Evolutionary conservation across 306 rosid species (phyloP).

Genomic region (Pyrus bretschneideri): DNA sequence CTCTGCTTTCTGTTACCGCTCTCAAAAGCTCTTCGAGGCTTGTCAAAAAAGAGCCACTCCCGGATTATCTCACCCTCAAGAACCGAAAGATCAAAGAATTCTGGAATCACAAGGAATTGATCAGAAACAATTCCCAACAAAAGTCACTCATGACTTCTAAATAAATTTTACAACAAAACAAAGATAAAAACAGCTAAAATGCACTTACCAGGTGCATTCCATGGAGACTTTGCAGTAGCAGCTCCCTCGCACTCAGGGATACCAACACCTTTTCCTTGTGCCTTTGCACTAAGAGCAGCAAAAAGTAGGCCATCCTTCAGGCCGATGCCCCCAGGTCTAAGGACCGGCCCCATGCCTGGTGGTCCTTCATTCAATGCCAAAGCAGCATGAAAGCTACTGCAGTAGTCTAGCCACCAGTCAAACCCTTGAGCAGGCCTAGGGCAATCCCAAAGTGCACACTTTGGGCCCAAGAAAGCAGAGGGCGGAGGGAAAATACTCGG

Average conservation of each 20-base stretch:
- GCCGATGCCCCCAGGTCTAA: slow-evolving; percentile 92
- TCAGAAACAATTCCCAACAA: neutral
- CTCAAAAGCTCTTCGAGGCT: slow-evolving; percentile 97
- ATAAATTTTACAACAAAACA: neutral
- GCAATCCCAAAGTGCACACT: slow-evolving; percentile 98
- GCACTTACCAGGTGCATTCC: slow-evolving; percentile 93
- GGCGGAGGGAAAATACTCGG: slow-evolving; percentile 90
- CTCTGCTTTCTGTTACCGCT: slow-evolving; percentile 99
- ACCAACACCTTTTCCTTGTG: slow-evolving; percentile 90
- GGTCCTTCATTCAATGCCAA: slow-evolving; percentile 96
- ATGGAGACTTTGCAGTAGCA: slow-evolving; percentile 95
- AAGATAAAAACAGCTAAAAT: slow-evolving; percentile 8
- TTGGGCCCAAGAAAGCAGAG: slow-evolving; percentile 93
- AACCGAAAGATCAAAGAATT: slow-evolving; percentile 83
- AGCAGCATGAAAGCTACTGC: slow-evolving; percentile 90
- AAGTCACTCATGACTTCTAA: neutral
- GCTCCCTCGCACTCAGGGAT: slow-evolving; percentile 99
- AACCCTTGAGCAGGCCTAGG: slow-evolving; percentile 88
- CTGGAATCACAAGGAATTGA: slow-evolving; percentile 36
- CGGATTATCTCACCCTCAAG: slow-evolving; percentile 86
- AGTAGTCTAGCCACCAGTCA: slow-evolving; percentile 90
- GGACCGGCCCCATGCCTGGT: slow-evolving; percentile 92
- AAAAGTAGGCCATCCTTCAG: slow-evolving; percentile 87
- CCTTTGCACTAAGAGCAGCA: slow-evolving; percentile 83
- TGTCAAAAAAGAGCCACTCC: slow-evolving; percentile 99